These are phyloP conservation scores for Haplographium delicatum DNA, from an alignment of 495 filamentous ascomycete species.

Conservation along the genomic window DNA sequence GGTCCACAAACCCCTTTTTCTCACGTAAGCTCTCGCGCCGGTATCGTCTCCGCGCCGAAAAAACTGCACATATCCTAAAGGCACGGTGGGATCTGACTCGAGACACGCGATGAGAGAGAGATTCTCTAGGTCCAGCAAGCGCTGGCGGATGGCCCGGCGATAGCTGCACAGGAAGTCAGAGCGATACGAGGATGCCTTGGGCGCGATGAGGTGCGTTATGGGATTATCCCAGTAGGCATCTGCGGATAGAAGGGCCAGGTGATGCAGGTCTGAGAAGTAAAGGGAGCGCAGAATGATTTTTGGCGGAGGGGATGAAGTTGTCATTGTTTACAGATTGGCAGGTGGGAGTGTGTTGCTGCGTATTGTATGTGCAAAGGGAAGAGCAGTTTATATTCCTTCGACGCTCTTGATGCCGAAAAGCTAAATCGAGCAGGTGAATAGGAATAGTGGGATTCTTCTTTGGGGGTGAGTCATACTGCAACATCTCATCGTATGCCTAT, in stretches of 20 bases:
- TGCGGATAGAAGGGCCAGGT: not conserved
- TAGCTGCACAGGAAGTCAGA: not conserved
- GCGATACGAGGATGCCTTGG: not conserved
- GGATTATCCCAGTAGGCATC: not conserved
- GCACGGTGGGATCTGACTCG: not conserved
- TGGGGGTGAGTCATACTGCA: too few species aligned
- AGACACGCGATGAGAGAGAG: slow-evolving; percentile 3
- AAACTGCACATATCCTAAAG: slow-evolving; percentile 14
- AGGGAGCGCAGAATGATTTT: too few species aligned
- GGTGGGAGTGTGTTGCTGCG: too few species aligned
- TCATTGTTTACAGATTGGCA: too few species aligned
- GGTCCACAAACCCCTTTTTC: not conserved
- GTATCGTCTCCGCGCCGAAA: not conserved
- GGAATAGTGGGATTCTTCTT: too few species aligned
- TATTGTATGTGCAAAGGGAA: too few species aligned
- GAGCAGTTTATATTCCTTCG: too few species aligned
- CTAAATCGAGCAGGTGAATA: too few species aligned
- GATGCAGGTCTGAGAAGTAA: too few species aligned
- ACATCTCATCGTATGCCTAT: too few species aligned
- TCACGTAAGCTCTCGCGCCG: not conserved
- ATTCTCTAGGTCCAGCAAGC: not conserved
- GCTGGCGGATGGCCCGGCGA: not conserved
- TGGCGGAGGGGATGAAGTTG: too few species aligned
- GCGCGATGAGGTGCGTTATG: not conserved
- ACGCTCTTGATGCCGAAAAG: too few species aligned